Conservation (phyloP, 176 grass and related monocot species). For the Phoenix roebelenii region DNA sequence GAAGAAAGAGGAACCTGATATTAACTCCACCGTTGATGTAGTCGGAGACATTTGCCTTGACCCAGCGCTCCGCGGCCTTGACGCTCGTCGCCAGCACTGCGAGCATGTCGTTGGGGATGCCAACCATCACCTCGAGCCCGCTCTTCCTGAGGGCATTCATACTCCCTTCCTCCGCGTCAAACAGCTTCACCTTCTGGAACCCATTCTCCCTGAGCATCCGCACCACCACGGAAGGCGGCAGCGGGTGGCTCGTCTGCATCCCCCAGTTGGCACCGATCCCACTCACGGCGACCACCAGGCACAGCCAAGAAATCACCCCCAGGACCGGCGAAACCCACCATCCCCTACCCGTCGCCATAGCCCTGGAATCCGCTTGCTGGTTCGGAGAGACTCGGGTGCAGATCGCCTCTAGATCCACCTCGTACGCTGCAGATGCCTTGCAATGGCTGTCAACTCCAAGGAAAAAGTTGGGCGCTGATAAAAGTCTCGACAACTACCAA, state of each 20-base stretch:
- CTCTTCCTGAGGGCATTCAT: conserved; percentile 93
- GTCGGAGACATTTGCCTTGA: conserved; percentile 59
- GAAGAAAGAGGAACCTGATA: conserved; percentile 38
- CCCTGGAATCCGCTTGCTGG: not conserved
- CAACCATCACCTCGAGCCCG: conserved; percentile 91
- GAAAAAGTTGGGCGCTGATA: no score
- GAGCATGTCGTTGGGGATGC: conserved; percentile 94
- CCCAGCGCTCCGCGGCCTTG: conserved; percentile 69
- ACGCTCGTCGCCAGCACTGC: conserved; percentile 40
- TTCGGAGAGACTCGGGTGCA: not conserved
- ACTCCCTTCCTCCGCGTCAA: conserved; percentile 80
- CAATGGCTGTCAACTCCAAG: no score
- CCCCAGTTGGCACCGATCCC: conserved; percentile 98
- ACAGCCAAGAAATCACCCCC: conserved; percentile 40
- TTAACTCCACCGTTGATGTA: conserved; percentile 61
- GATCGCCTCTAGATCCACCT: no score
- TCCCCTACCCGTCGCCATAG: not conserved
- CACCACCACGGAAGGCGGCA: conserved; percentile 70
- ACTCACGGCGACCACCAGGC: conserved; percentile 26
- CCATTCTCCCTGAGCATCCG: conserved; percentile 78
- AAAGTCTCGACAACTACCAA: no score
- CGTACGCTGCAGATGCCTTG: no score
- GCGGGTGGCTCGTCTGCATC: conserved; percentile 87
- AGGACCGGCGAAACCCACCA: not conserved
- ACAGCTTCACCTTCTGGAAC: conserved; percentile 87